phyloP scores from a whole-genome alignment of 805 yeast species.

The Metschnikowia gelsemii region DNA sequence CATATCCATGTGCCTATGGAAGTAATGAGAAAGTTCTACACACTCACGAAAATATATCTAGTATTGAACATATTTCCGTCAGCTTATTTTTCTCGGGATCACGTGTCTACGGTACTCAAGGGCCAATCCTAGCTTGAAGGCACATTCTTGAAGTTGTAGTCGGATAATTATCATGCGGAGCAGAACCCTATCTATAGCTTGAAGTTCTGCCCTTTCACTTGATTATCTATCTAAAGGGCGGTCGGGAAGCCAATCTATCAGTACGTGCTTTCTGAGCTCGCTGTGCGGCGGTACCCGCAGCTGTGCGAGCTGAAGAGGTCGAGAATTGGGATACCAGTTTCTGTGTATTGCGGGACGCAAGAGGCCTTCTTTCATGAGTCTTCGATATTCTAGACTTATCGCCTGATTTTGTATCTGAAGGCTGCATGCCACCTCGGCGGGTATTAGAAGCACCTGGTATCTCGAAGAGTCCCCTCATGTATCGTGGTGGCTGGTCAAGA shows the following conservation, averaged over 20 bases:
- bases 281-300: constrained; percentile 14
- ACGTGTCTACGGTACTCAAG: too few relatives aligned
- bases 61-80: too few relatives aligned
- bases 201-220: neutral
- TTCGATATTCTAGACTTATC: neutral
- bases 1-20: too few relatives aligned
- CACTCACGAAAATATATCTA: too few relatives aligned
- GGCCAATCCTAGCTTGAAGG: too few relatives aligned
- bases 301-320: neutral
- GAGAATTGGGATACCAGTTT: neutral
- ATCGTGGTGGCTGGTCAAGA: constrained; percentile 44
- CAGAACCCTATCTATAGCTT: too few relatives aligned
- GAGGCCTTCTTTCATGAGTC: neutral
- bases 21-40: too few relatives aligned
- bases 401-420: constrained; percentile 1
- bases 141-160: too few relatives aligned
- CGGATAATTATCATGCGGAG: too few relatives aligned
- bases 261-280: constrained; percentile 18
- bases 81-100: too few relatives aligned
- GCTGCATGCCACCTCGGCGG: constrained; percentile 5
- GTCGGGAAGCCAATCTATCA: constrained; percentile 14
- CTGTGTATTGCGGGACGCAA: neutral
- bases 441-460: constrained; percentile 14
- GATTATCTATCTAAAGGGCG: constrained; percentile 15
- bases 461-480: constrained; percentile 40